Evolutionary conservation across 805 yeast species (phyloP), one percentile per base, ranked within the genome.

Genomic region (Candida railenensis): DNA sequence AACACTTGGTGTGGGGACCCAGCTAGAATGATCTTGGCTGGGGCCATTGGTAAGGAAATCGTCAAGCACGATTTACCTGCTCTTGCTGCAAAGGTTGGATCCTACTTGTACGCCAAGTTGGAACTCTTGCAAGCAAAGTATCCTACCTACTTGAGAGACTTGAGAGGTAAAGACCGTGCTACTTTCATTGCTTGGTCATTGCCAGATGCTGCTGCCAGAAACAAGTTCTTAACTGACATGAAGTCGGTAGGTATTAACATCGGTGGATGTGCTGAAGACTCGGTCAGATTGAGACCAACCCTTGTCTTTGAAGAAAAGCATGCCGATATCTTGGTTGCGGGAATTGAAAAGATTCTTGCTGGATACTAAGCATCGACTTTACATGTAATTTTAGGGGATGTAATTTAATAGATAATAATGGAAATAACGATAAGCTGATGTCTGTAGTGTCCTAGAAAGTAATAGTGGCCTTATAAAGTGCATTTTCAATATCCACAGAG

Each of bases 1-100:
- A 87, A 87, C 82, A 87, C 96, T 48, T 87, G 96, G 96, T 86
- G 92, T 71, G 96, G 96, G 59, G 96, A 87, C 71, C 91, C 95
- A 65, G 85, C 90, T 49, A 82, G 84, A 69, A 78, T 86, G 64
- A 72, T 87, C 58, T 74, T 89, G 57, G 87, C 91, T 47, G 83
- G 85, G 59, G 82, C 88, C 53, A 85, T 88, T 61, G 81, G 80
- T 58, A 64, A 77, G 53, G 90, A 87, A 71, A 72, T 86, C 42
- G 67, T 71, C 42, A 80, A 80, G 55, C 67, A 86, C 62, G 78
- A 81, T 55, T 77, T 88, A 56, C 76, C 80, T 41, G 66, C 70
- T 32, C 73, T 78, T 52, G 79, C 85, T 46, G 70, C 68, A 8
- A 71, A 74, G 58, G 86, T 85, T 40, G 96, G 96, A 56, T 76